phyloP scores from a whole-genome alignment of 2,329 filamentous ascomycete species.

The Pseudodiploospora longispora region DNA sequence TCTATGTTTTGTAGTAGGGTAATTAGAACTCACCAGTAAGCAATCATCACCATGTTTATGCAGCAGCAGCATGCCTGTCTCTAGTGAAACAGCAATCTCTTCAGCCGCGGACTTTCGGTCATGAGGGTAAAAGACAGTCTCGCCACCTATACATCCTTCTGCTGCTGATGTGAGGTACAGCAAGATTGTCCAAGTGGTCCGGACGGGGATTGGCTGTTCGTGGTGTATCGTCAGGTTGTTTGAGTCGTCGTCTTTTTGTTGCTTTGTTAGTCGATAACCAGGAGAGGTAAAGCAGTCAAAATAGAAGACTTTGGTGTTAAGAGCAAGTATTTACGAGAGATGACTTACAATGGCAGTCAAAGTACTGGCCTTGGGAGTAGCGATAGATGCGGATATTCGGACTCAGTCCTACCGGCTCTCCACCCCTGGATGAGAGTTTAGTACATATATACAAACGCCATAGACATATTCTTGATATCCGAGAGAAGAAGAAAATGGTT shows the following conservation, averaged over 20 bases:
- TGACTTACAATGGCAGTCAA: constrained; percentile 77
- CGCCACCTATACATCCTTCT: constrained; percentile 73
- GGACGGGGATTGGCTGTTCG: constrained; percentile 21
- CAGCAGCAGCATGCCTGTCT: constrained; percentile 78
- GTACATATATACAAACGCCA: too few species aligned
- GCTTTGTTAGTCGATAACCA: neutral
- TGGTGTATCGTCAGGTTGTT: constrained; percentile 57
- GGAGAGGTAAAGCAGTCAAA: neutral
- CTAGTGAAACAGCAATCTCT: constrained; percentile 63
- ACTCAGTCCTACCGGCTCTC: constrained; percentile 74
- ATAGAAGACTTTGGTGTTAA: neutral
- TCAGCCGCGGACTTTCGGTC: constrained; percentile 47
- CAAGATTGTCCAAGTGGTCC: constrained; percentile 84
- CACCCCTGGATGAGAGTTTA: constrained; percentile 53
- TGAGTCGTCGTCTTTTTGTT: constrained; percentile 68
- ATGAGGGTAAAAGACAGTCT: constrained; percentile 86
- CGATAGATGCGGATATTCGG: constrained; percentile 85
- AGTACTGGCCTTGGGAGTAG: constrained; percentile 80
- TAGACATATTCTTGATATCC: too few species aligned
- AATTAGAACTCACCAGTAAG: constrained; percentile 51
- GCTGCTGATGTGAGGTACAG: constrained; percentile 73
- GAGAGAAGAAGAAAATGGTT: neutral
- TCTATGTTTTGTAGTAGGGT: constrained; percentile 1
- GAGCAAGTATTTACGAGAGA: neutral
- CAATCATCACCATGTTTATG: constrained; percentile 88